Base-by-base conservation (phyloP, 1,284 basidiomycete genomes). In the Ustilago esculenta region DNA sequence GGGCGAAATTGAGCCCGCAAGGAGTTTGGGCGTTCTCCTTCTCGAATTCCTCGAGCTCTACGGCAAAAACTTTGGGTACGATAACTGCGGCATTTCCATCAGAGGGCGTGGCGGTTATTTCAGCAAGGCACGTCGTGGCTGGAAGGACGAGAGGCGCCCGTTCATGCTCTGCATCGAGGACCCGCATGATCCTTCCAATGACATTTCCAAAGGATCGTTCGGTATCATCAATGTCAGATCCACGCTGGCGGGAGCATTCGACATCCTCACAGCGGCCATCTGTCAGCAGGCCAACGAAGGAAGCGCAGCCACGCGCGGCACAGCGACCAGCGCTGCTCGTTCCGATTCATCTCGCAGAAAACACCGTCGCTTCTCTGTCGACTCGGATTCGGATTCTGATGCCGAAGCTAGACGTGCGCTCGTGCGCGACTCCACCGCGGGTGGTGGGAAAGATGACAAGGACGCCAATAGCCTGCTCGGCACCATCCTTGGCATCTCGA, bases 11-110 rank as follows among this genome's bases (percentile, higher is more conserved):
- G 89, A 94, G 72, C 88, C 94, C 0, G 87, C 88, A 65, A 85
- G 87, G 73, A 98, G 98, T 80, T 85, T 98, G 11, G 95, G 95
- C 2, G 90, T 94, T 5, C 85, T 99, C 35, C 86, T 97, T 25
- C 87, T 98, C 84, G 95, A 99, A 81, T 94, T 98, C 81, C 94
- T 98, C 75, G 94, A 98, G 85, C 86, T 96, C 9, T 98, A 98
- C 80, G 95, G 94, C 12, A 86, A 87, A 55, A 89, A 90, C 80
- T 98, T 97, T 87, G 94, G 95, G 82, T 67, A 82, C 52, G 78
- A 81, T 49, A 67, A 75, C 18, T 65, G 64, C 27, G 94, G 94
- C 5, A 92, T 99, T 72, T 94, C 92, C 2, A 82, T 98, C 17
- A 58, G 70, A 37, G 85, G 87, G 43, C 84, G 91, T 63, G 93